Conservation (phyloP, 148 eudicot genomes). For the Vaccinium corymbosum region DNA sequence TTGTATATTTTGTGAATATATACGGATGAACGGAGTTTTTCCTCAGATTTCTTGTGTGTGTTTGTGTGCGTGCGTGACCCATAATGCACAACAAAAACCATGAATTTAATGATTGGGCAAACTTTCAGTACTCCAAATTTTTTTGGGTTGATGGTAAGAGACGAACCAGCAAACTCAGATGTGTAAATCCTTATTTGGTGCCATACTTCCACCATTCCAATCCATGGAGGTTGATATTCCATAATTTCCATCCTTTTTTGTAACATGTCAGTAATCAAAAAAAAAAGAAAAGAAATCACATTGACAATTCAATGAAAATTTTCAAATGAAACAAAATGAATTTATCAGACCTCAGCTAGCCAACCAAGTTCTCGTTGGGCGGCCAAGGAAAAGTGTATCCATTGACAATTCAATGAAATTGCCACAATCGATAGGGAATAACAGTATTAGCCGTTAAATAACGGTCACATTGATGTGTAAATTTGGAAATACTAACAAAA, state of each 20-base stretch:
- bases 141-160: background rate
- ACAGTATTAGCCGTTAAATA: background rate
- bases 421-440: background rate
- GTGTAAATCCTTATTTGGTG: background rate
- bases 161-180: background rate
- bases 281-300: no score
- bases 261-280: no score
- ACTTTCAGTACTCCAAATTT: background rate
- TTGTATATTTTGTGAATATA: no score
- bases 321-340: background rate
- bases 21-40: no score
- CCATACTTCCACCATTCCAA: background rate
- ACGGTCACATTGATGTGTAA: constrained; percentile 2
- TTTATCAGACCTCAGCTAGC: background rate
- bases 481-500: background rate
- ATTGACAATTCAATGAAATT: background rate
- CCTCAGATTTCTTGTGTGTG: no score
- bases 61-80: no score
- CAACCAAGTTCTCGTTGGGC: background rate
- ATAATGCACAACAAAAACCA: background rate
- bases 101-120: background rate
- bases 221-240: background rate
- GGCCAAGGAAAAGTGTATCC: background rate
- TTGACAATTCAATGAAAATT: background rate
- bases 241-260: no score